These are phyloP conservation scores for Fusarium scirpi DNA, from an alignment of 2,329 filamentous ascomycete genomes.

Conservation along the genomic window DNA sequence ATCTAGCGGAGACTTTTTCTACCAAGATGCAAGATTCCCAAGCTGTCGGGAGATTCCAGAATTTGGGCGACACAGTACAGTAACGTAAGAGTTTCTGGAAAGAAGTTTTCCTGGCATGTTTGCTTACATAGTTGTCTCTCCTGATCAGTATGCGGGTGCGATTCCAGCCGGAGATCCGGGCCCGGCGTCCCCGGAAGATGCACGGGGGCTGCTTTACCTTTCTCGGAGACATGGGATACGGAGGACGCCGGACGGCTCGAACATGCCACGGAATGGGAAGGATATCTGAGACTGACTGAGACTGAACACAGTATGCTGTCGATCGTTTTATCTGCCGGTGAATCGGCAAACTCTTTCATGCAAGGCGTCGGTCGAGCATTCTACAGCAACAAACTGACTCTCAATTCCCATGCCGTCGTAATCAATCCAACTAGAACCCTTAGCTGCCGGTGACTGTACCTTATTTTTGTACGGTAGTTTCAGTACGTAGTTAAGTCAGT, in stretches of 20 bases:
- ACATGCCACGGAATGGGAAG: constrained; percentile 33
- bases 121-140: background rate
- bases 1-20: constrained; percentile 22
- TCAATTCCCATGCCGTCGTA: background rate
- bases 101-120: background rate
- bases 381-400: background rate
- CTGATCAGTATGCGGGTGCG: constrained; percentile 16
- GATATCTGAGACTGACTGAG: constrained; percentile 10
- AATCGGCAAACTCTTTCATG: background rate
- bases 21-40: constrained; percentile 4
- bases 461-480: constrained; percentile 13
- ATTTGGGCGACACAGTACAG: background rate
- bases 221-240: constrained; percentile 25
- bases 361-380: background rate
- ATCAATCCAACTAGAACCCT: background rate
- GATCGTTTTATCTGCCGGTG: constrained; percentile 8
- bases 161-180: constrained; percentile 31
- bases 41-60: constrained; percentile 30
- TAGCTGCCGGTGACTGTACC: background rate
- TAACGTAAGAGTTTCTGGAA: background rate
- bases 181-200: constrained; percentile 38
- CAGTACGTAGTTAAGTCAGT: background rate
- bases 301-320: background rate
- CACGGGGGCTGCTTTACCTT: constrained; percentile 25
- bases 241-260: constrained; percentile 33